phyloP scores from a whole-genome alignment of 2,329 filamentous ascomycete species.

The Albifimbria verrucaria region DNA sequence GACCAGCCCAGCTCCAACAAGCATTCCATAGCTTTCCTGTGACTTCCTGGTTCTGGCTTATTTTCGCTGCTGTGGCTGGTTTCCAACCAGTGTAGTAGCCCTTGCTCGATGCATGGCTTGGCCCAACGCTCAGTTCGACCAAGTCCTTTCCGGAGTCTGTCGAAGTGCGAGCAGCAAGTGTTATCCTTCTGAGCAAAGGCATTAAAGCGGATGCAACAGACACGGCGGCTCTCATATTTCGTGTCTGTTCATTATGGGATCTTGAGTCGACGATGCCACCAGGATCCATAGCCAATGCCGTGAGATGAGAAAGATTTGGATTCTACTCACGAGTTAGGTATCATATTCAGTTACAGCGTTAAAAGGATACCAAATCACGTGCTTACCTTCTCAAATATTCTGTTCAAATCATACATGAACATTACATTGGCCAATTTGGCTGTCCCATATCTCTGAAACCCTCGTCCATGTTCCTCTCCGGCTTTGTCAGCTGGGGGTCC shows the following conservation, averaged over 20 bases:
- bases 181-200: background rate
- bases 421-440: slow-evolving; percentile 19
- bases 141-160: background rate
- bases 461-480: slow-evolving; percentile 12
- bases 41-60: background rate
- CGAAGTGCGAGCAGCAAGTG: background rate
- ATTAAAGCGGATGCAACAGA: background rate
- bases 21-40: background rate
- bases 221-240: background rate
- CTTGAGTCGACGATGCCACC: slow-evolving; percentile 18
- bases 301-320: slow-evolving; percentile 13
- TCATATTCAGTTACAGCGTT: too few relatives aligned
- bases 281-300: slow-evolving; percentile 18
- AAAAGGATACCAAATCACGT: too few relatives aligned
- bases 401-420: slow-evolving; percentile 21
- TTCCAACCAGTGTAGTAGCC: background rate
- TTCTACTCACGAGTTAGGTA: too few relatives aligned
- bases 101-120: background rate
- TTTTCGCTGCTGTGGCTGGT: background rate
- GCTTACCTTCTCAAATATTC: slow-evolving; percentile 5
- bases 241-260: slow-evolving; percentile 2
- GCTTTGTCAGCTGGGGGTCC: background rate
- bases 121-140: background rate
- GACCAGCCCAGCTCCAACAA: background rate
- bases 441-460: slow-evolving; percentile 18